Conservation (phyloP, 2,329 filamentous ascomycete species). For the Ophiosphaerella narmari region DNA sequence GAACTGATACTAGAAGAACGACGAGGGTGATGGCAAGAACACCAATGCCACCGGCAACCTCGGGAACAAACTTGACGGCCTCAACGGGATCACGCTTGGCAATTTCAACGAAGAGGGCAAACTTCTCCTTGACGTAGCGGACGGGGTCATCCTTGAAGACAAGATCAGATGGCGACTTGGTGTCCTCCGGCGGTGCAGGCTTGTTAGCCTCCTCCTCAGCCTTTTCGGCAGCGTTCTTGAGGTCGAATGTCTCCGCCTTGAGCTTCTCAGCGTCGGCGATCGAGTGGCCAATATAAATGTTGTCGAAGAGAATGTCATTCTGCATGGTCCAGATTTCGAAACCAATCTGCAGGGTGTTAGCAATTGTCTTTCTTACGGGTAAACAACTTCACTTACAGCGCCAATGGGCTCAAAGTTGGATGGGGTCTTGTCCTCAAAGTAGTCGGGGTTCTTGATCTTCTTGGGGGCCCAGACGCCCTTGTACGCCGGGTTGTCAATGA, state of each 20-base stretch:
- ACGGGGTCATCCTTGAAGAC: slow-evolving; percentile 92
- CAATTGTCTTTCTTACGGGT: not conserved
- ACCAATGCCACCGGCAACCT: slow-evolving; percentile 81
- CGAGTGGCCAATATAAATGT: slow-evolving; percentile 99
- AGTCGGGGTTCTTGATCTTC: slow-evolving; percentile 96
- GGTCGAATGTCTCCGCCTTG: slow-evolving; percentile 83
- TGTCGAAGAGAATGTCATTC: slow-evolving; percentile 97
- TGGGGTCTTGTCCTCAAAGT: slow-evolving; percentile 95
- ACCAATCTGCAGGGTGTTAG: slow-evolving; percentile 68
- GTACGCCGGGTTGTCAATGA: slow-evolving; percentile 97
- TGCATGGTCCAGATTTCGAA: slow-evolving; percentile 99
- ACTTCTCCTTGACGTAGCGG: slow-evolving; percentile 86
- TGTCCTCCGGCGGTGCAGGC: slow-evolving; percentile 71
- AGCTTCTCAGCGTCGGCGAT: slow-evolving; percentile 88
- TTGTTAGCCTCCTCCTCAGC: slow-evolving; percentile 76
- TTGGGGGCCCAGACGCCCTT: slow-evolving; percentile 93
- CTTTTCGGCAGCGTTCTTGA: slow-evolving; percentile 85
- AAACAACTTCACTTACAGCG: slow-evolving; percentile 68
- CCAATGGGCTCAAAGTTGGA: slow-evolving; percentile 98
- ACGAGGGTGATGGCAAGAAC: slow-evolving; percentile 72
- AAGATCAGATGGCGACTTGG: slow-evolving; percentile 75
- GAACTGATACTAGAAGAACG: slow-evolving; percentile 69
- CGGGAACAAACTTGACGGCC: slow-evolving; percentile 87
- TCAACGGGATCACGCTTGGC: slow-evolving; percentile 80
- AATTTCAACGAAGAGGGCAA: slow-evolving; percentile 86